These are phyloP conservation scores for Calonectria pauciramosa DNA, from an alignment of 2,329 filamentous ascomycete species.

Conservation along the genomic window DNA sequence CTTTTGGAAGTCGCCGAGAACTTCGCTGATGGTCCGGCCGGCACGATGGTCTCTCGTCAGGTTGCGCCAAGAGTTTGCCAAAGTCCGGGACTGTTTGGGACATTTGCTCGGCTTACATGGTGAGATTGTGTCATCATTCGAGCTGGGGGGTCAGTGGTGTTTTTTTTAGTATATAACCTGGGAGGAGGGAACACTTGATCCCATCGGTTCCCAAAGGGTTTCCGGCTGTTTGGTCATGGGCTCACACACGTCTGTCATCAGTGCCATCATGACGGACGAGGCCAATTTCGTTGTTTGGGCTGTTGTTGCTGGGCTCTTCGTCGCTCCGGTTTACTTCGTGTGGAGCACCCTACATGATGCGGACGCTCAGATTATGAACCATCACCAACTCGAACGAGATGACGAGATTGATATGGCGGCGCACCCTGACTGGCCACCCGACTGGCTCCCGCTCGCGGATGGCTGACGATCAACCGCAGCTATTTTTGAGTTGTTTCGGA, in stretches of 20 bases:
- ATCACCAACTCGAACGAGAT: neutral
- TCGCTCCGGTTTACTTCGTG: neutral
- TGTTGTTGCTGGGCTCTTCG: neutral
- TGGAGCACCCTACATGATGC: neutral
- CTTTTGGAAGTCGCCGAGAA: neutral
- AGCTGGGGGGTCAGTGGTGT: neutral
- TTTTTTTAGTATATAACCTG: neutral
- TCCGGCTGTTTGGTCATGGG: neutral
- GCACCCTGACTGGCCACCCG: neutral
- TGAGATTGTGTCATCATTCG: neutral
- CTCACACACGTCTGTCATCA: neutral
- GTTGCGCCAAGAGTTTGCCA: neutral
- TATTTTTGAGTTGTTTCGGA: no score
- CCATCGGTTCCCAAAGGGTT: no score
- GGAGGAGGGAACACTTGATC: neutral
- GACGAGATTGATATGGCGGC: neutral
- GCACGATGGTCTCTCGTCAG: no score
- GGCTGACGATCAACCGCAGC: neutral
- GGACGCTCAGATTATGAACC: neutral
- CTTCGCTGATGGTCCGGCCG: no score
- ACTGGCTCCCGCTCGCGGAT: neutral
- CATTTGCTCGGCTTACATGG: neutral
- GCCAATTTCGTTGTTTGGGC: neutral
- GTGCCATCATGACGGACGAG: neutral
- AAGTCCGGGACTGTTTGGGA: neutral